phyloP scores from a whole-genome alignment of 2,329 filamentous ascomycete species.

The Curvularia eragrostidis region DNA sequence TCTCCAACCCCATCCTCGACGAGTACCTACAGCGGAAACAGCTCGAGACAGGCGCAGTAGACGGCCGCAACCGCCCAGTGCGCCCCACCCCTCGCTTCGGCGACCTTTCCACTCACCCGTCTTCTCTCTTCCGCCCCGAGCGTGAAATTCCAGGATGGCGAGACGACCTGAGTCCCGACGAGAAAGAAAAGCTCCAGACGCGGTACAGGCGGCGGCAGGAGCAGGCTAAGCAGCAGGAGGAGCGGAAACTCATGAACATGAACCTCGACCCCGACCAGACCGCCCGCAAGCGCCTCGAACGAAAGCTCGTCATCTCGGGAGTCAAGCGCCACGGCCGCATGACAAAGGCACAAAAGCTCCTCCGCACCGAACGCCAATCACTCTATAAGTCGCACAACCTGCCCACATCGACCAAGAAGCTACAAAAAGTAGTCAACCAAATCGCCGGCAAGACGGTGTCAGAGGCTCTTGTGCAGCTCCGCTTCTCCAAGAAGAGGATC shows the following conservation, averaged over 20 bases:
- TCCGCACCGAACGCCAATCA: slow-evolving; percentile 67
- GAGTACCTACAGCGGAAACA: slow-evolving; percentile 54
- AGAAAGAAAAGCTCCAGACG: slow-evolving; percentile 22
- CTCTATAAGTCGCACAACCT: slow-evolving; percentile 72
- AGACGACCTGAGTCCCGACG: slow-evolving; percentile 24
- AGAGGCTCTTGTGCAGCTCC: slow-evolving; percentile 93
- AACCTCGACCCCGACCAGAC: slow-evolving; percentile 75
- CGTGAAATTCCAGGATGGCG: slow-evolving; percentile 36
- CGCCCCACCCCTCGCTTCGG: slow-evolving; percentile 26
- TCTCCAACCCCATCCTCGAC: slow-evolving; percentile 67
- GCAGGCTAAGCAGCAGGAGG: slow-evolving; percentile 18
- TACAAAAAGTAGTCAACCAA: slow-evolving; percentile 83
- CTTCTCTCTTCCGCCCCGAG: slow-evolving; percentile 36
- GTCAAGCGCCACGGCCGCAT: slow-evolving; percentile 72
- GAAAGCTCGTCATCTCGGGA: slow-evolving; percentile 81
- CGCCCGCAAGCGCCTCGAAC: slow-evolving; percentile 75
- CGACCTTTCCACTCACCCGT: slow-evolving; percentile 22
- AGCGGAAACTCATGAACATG: slow-evolving; percentile 63
- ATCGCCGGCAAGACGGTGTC: slow-evolving; percentile 93
- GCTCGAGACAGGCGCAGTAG: slow-evolving; percentile 6
- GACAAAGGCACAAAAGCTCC: slow-evolving; percentile 70
- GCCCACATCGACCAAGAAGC: slow-evolving; percentile 90
- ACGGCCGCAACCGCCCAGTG: slow-evolving; percentile 2
- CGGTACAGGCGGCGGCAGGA: slow-evolving; percentile 17
- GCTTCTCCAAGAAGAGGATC: slow-evolving; percentile 92